Conservation (phyloP, 2,329 filamentous ascomycete species). For the Colletotrichum noveboracense region DNA sequence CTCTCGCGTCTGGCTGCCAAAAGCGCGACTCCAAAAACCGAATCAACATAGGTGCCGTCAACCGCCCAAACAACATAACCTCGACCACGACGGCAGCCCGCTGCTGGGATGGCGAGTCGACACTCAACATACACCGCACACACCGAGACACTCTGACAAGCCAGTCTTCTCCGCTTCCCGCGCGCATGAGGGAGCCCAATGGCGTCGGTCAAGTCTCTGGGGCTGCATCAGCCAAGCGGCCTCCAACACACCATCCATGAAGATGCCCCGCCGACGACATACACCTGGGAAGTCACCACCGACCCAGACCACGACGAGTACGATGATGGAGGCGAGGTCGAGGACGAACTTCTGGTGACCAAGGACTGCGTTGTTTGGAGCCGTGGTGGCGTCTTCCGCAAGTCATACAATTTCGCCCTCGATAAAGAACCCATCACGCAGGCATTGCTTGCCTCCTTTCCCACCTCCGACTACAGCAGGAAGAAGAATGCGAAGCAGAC, state of each 20-base stretch:
- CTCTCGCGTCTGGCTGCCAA: background rate
- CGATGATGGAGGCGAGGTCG: constrained; percentile 47
- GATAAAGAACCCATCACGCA: constrained; percentile 89
- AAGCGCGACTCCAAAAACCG: constrained; percentile 9
- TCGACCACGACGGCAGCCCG: background rate
- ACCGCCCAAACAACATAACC: background rate
- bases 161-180: background rate
- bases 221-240: constrained; percentile 86
- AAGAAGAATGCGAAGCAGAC: constrained; percentile 9
- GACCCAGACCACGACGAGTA: constrained; percentile 36
- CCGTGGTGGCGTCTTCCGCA: constrained; percentile 81
- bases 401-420: constrained; percentile 83
- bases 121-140: background rate
- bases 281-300: constrained; percentile 74
- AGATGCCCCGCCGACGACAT: constrained; percentile 69
- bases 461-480: constrained; percentile 51
- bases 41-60: background rate
- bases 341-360: constrained; percentile 84
- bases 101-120: constrained; percentile 4
- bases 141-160: background rate
- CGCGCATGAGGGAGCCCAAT: constrained; percentile 52
- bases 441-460: constrained; percentile 85
- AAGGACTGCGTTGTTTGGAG: constrained; percentile 86
- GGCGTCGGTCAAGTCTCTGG: constrained; percentile 90
- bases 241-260: constrained; percentile 85